Base-by-base conservation (phyloP, 164 flowering plant species). In the Annona squamosa region DNA sequence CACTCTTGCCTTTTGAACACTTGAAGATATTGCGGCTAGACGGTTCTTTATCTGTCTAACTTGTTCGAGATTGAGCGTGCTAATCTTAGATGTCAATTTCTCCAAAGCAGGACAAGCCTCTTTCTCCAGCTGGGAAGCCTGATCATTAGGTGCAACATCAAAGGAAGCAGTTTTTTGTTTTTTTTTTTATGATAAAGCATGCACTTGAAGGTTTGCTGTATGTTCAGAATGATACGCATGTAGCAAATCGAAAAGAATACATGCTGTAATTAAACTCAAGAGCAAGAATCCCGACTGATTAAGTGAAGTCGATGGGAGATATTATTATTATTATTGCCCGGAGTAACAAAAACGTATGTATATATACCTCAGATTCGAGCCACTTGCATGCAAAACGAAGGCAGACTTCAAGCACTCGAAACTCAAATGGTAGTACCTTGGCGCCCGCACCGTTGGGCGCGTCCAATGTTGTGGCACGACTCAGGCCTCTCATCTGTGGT, bases 101-200 rank as follows among this genome's bases (percentile, higher is more conserved):
- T 87, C 88, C 46, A 85, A 74, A 46, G 87, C 88, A 9, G 88
- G 90, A 80, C 85, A 84, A 13, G 90, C 90, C 74, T 87, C 90
- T 76, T 80, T 82, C 82, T 85, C 90, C 71, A 87, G 71, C 2
- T 84, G 81, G 56, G 76, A 71, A 41, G 88, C 78, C 90, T 87
- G 81, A 63, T 10, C 37, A 26, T 26, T 26, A 26, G 37, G 37
- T 26, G 37, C 37, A 26, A 26, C 37, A 26, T 26, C 37, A 26
- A 26, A 26, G 37, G 37, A 26, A 26, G 37, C 37, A 26, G 37
- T 26, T 26, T 26, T 26, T 26, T 26, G 0, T 26, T 26, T 26
- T 26, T 26, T 26, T 26, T 26, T 26, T 26, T 26, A 26, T 26
- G 37, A 26, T 26, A 26, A 26, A 26, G 37, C 37, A 26, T 26